Conservation (phyloP, 768 basidiomycete genomes). For the Termitomyces sp. region DNA sequence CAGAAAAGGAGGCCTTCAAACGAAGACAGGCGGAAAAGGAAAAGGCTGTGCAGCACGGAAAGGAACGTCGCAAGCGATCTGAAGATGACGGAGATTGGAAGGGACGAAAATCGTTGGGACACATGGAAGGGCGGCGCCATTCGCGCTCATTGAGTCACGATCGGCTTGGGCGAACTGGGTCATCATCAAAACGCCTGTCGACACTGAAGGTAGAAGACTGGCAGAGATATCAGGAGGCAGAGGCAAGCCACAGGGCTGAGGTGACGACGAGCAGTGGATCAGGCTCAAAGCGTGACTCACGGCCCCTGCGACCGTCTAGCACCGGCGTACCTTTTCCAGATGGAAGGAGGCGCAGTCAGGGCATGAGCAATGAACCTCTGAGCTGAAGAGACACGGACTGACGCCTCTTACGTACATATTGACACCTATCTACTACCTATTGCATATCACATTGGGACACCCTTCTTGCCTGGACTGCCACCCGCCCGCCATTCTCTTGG, state of each 20-base stretch:
- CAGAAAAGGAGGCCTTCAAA: constrained; percentile 71
- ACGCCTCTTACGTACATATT: not conserved
- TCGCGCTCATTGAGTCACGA: constrained; percentile 59
- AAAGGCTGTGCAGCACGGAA: constrained; percentile 52
- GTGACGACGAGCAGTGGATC: constrained; percentile 9
- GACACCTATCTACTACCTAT: not conserved
- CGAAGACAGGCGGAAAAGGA: constrained; percentile 75
- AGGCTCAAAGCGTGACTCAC: constrained; percentile 29
- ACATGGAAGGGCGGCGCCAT: constrained; percentile 36
- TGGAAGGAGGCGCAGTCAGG: constrained; percentile 23
- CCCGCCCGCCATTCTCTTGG: constrained; percentile 5
- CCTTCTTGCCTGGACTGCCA: constrained; percentile 1
- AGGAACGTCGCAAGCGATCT: constrained; percentile 33
- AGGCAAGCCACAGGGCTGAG: constrained; percentile 15
- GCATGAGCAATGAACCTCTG: constrained; percentile 31
- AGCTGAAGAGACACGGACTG: constrained; percentile 11
- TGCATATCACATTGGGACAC: constrained; percentile 1
- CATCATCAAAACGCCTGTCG: constrained; percentile 60
- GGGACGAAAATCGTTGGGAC: constrained; percentile 21
- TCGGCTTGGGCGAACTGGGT: constrained; percentile 41
- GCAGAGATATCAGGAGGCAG: constrained; percentile 64
- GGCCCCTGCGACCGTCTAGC: constrained; percentile 21
- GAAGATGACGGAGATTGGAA: constrained; percentile 34
- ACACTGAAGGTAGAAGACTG: constrained; percentile 83
- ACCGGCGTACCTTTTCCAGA: constrained; percentile 55